A percentile compares a stretch with the other conserved stretches of the same genome.
Evolutionary conservation across 768 basidiomycete genomes (phyloP).

Genomic region (Boletus coccyginus): DNA sequence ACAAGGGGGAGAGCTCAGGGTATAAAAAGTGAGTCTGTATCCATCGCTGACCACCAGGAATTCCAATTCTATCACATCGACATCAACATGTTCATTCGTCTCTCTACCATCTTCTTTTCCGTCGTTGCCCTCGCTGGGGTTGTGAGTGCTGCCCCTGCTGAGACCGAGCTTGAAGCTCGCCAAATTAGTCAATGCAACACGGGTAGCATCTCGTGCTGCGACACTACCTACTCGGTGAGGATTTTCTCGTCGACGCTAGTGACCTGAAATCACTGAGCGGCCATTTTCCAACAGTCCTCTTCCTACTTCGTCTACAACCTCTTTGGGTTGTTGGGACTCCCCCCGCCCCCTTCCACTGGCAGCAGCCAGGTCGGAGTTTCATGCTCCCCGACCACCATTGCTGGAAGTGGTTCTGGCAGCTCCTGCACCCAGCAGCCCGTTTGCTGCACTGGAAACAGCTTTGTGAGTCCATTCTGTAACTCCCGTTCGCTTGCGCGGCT

Average conservation of each 20-base stretch:
- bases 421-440: too few relatives aligned
- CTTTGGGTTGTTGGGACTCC: background rate
- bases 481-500: background rate
- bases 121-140: constrained; percentile 6
- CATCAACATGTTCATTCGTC: background rate
- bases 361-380: background rate
- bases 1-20: background rate
- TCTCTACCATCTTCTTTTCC: too few relatives aligned
- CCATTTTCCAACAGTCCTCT: background rate
- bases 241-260: background rate
- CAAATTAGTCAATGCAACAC: too few relatives aligned
- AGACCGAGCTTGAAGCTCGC: too few relatives aligned
- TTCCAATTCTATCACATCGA: background rate
- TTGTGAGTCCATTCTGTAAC: background rate
- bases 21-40: background rate
- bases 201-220: background rate
- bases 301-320: background rate
- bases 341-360: background rate
- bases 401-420: background rate
- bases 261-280: background rate
- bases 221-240: background rate
- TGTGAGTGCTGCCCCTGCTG: too few relatives aligned
- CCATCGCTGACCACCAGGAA: background rate
- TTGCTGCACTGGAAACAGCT: too few relatives aligned
- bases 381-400: background rate